Evolutionary conservation across 306 rosid species (phyloP).

Genomic region (Cicer chorassanicum): DNA sequence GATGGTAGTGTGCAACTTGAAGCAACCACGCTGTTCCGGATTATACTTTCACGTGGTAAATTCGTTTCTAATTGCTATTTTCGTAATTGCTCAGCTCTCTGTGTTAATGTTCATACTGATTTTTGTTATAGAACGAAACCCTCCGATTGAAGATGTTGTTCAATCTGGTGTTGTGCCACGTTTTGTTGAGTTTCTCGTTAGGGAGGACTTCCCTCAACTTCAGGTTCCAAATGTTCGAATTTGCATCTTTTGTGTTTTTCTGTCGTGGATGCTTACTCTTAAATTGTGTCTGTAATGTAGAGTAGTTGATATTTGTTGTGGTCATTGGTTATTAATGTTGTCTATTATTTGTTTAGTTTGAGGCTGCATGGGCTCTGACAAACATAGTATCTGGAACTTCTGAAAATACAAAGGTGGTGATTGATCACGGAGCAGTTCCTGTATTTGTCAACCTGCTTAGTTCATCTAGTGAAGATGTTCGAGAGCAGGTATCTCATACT

Average conservation of each 20-base stretch:
- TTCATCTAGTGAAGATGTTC: conserved; percentile 80
- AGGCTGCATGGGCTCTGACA: conserved; percentile 93
- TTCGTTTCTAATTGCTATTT: not conserved
- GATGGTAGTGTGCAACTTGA: conserved; percentile 62
- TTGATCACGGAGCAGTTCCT: conserved; percentile 86
- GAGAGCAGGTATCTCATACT: conserved; percentile 69
- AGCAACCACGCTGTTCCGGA: conserved; percentile 79
- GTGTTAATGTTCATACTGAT: not conserved
- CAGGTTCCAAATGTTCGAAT: conserved; percentile 55
- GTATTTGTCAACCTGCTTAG: conserved; percentile 76
- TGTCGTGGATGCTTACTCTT: conserved; percentile 8
- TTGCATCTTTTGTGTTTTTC: not conserved
- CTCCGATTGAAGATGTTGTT: conserved; percentile 84
- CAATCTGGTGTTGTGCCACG: conserved; percentile 83
- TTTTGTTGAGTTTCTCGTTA: conserved; percentile 75
- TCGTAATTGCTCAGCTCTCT: not conserved
- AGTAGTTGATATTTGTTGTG: conserved; percentile 1
- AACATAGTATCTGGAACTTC: conserved; percentile 89
- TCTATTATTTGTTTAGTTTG: conserved; percentile 54
- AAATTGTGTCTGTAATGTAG: not conserved
- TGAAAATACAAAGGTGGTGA: conserved; percentile 81
- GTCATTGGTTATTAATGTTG: not conserved
- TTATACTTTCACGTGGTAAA: conserved; percentile 75
- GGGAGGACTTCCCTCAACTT: conserved; percentile 80
- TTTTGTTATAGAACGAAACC: conserved; percentile 59